phyloP scores from a whole-genome alignment of 2,329 filamentous ascomycete species.

The Xylariaceae sp. region DNA sequence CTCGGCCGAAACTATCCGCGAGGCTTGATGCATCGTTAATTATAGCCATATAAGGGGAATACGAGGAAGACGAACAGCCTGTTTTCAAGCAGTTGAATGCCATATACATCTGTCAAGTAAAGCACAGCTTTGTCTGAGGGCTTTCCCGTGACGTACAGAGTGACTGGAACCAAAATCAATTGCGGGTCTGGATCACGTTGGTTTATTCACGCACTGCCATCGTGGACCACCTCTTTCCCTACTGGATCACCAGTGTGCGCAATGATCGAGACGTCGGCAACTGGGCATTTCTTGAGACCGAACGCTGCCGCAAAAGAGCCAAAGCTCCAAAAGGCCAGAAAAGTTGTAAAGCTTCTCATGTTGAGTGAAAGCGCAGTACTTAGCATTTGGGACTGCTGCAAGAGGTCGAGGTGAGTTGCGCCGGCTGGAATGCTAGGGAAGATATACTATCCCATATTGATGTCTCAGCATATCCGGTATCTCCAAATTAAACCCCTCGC shows the following conservation, averaged over 20 bases:
- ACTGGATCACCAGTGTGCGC: slow-evolving; percentile 38
- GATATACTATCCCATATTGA: slow-evolving; percentile 8
- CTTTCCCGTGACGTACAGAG: slow-evolving; percentile 41
- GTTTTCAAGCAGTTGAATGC: slow-evolving; percentile 42
- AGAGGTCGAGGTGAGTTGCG: not conserved
- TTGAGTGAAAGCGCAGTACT: slow-evolving; percentile 11
- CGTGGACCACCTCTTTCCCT: slow-evolving; percentile 37
- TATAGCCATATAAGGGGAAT: not conserved
- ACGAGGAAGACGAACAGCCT: slow-evolving; percentile 32
- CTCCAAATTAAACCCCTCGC: slow-evolving; percentile 9
- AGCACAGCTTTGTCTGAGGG: slow-evolving; percentile 38
- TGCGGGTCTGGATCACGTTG: not conserved
- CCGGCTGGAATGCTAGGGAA: not conserved
- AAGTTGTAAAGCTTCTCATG: slow-evolving; percentile 30
- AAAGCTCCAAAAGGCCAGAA: slow-evolving; percentile 33
- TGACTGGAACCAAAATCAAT: slow-evolving; percentile 34
- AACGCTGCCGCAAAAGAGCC: slow-evolving; percentile 18
- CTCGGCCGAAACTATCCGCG: slow-evolving; percentile 46
- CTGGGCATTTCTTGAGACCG: slow-evolving; percentile 30
- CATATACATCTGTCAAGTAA: slow-evolving; percentile 43
- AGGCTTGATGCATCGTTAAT: slow-evolving; percentile 29
- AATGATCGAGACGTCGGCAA: slow-evolving; percentile 36
- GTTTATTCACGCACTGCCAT: slow-evolving; percentile 32
- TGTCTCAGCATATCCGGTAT: not conserved
- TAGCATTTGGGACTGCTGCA: too few species aligned